Evolutionary conservation across 192 early-diverging fungal genomes (phyloP).

Genomic region (Coemansia sp.): DNA sequence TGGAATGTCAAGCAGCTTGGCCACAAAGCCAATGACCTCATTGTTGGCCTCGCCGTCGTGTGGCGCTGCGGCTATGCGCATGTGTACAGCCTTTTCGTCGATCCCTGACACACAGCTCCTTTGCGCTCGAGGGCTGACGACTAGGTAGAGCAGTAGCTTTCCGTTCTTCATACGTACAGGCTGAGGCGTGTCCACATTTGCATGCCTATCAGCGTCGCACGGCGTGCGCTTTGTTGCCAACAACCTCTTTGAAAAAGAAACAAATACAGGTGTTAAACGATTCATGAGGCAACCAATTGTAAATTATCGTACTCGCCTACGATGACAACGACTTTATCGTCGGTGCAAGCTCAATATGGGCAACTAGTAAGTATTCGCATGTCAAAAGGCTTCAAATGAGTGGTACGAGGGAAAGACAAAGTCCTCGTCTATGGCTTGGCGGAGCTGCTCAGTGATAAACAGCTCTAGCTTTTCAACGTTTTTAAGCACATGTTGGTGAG

Average conservation of each 20-base stretch:
- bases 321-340: neutral
- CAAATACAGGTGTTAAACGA: neutral
- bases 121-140: constrained; percentile 16
- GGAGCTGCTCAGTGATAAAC: constrained; percentile 77
- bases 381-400: constrained; percentile 50
- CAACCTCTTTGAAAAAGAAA: neutral
- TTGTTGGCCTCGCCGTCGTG: constrained; percentile 34
- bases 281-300: neutral
- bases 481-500: constrained; percentile 62
- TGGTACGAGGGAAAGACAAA: constrained; percentile 78
- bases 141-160: constrained; percentile 3
- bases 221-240: neutral
- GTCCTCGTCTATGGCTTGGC: constrained; percentile 71
- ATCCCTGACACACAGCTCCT: constrained; percentile 6
- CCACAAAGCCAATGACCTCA: constrained; percentile 22
- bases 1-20: constrained; percentile 17
- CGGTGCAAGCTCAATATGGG: neutral
- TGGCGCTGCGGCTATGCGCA: constrained; percentile 33
- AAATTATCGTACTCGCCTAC: neutral
- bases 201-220: neutral
- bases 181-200: neutral
- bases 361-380: neutral
- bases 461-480: constrained; percentile 81
- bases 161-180: constrained; percentile 2
- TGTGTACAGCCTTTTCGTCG: constrained; percentile 5